These are phyloP conservation scores for Neurospora sp. DNA, from an alignment of 495 filamentous ascomycete species.

Conservation along the genomic window DNA sequence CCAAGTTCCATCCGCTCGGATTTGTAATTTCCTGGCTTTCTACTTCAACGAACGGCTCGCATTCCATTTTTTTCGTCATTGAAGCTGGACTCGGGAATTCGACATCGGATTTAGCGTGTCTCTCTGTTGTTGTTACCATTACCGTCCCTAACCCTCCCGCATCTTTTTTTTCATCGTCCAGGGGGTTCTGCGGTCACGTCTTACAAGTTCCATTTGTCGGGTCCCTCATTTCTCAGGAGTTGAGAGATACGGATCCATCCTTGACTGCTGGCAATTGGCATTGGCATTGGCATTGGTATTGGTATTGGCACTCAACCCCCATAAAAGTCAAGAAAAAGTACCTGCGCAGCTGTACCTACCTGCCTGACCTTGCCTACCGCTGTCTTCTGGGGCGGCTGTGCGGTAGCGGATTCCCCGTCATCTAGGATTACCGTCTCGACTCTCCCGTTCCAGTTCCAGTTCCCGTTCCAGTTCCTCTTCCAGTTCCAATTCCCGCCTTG, in stretches of 20 bases:
- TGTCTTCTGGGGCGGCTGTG: neutral
- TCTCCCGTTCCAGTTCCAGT: neutral
- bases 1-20: slow-evolving; percentile 13
- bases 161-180: neutral
- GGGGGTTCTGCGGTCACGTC: neutral
- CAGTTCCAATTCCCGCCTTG: neutral
- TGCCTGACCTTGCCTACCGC: neutral
- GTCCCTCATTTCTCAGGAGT: neutral
- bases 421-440: neutral
- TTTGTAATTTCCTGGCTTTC: neutral
- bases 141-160: neutral
- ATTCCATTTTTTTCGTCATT: neutral
- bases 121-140: neutral
- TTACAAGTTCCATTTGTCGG: neutral
- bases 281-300: neutral
- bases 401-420: neutral
- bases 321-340: neutral
- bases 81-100: neutral
- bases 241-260: neutral
- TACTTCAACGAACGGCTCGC: neutral
- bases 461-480: neutral
- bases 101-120: neutral
- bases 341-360: neutral
- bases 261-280: neutral
- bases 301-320: neutral